Percentiles rank a stretch among this genome's conserved stretches.
Conservation (phyloP, 306 rosid genomes). For the Psophocarpus tetragonolobus region DNA sequence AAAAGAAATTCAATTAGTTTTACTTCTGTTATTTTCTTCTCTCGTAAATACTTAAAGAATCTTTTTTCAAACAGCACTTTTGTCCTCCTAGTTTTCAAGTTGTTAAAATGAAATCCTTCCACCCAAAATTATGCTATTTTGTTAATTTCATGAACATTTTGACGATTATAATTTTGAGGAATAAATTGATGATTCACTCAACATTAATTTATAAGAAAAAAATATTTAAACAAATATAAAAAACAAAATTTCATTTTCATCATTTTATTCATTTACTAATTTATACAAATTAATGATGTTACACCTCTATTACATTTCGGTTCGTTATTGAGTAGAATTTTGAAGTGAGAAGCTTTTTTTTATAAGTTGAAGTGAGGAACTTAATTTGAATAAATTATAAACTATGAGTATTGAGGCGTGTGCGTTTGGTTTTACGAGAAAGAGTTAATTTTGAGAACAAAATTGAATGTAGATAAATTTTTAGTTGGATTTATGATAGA, state of each 20-base stretch:
- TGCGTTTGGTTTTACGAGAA: too few relatives aligned
- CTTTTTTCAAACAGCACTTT: too few relatives aligned
- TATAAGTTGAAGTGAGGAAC: not conserved
- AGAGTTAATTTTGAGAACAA: too few relatives aligned
- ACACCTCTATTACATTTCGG: not conserved
- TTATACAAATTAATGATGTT: not conserved
- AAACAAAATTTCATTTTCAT: not conserved
- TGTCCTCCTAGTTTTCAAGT: not conserved
- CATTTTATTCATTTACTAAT: not conserved
- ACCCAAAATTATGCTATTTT: not conserved
- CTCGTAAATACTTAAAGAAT: too few relatives aligned
- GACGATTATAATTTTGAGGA: not conserved
- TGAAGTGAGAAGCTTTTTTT: not conserved
- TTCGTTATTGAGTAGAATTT: not conserved
- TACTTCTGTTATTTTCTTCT: not conserved
- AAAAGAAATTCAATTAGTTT: not conserved
- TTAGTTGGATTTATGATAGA: too few relatives aligned
- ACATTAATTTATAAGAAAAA: not conserved
- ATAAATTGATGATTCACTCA: not conserved
- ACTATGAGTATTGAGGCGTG: not conserved
- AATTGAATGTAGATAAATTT: too few relatives aligned
- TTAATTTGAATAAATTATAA: not conserved
- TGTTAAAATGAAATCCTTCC: not conserved
- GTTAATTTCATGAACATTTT: not conserved
- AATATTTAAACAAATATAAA: not conserved